These are phyloP conservation scores for Chaetomium fimeti DNA, from an alignment of 495 filamentous ascomycete genomes.

Conservation along the genomic window DNA sequence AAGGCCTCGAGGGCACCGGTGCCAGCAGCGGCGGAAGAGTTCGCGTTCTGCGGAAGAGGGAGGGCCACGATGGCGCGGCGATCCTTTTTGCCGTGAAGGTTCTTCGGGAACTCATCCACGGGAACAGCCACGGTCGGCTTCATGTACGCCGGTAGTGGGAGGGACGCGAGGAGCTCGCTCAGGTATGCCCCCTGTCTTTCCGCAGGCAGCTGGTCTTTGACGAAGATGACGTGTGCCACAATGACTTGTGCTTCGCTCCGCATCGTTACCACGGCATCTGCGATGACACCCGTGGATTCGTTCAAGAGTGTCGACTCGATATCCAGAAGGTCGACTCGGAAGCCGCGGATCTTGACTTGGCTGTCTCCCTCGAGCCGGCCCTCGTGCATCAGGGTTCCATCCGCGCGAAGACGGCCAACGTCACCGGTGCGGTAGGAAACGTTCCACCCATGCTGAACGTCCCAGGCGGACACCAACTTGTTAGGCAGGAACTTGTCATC, in stretches of 20 bases:
- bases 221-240: not conserved
- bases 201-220: not conserved
- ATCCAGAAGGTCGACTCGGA: slow-evolving; percentile 54
- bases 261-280: not conserved
- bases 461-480: not conserved
- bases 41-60: not conserved
- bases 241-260: not conserved
- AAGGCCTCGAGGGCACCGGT: too few relatives aligned
- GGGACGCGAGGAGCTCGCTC: slow-evolving; percentile 2
- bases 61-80: not conserved
- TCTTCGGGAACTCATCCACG: slow-evolving; percentile 15
- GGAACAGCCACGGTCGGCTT: slow-evolving; percentile 30
- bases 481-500: not conserved
- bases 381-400: slow-evolving; percentile 42
- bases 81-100: slow-evolving; percentile 23
- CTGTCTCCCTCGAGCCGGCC: slow-evolving; percentile 48
- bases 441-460: not conserved
- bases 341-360: slow-evolving; percentile 53
- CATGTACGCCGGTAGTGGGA: slow-evolving; percentile 24
- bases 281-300: slow-evolving; percentile 24
- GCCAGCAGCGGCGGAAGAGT: too few relatives aligned
- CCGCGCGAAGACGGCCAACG: slow-evolving; percentile 31
- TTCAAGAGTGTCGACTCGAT: slow-evolving; percentile 43
- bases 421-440: slow-evolving; percentile 48
- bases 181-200: not conserved